Percentiles rank a stretch among this genome's conserved stretches.
phyloP scores from a whole-genome alignment of 2,329 filamentous ascomycete genomes.

The Dryadomyces quercus-mongolicae region DNA sequence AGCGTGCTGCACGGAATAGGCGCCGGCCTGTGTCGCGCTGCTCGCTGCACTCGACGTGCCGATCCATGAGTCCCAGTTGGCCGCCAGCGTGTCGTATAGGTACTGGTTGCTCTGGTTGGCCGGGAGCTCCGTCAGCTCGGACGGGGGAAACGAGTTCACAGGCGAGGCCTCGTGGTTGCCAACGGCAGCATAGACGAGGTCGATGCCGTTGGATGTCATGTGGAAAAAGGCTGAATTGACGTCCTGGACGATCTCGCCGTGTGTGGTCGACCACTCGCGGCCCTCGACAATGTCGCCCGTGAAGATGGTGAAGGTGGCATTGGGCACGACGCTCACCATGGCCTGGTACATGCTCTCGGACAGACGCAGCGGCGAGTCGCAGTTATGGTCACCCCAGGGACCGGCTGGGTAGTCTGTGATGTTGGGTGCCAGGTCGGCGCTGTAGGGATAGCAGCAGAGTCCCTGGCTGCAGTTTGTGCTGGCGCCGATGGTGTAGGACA shows the following conservation, averaged over 20 bases:
- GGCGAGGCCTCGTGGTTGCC: constrained; percentile 46
- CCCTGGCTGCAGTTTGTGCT: constrained; percentile 45
- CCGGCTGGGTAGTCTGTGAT: constrained; percentile 36
- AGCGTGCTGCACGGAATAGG: constrained; percentile 17
- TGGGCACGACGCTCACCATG: constrained; percentile 31
- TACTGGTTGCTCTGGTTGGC: constrained; percentile 24
- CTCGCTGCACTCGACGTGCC: constrained; percentile 19
- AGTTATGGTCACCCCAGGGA: constrained; percentile 38
- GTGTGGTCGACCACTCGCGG: constrained; percentile 32
- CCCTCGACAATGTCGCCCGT: constrained; percentile 47
- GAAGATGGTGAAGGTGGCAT: constrained; percentile 41
- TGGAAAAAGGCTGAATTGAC: constrained; percentile 33
- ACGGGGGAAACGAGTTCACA: constrained; percentile 28
- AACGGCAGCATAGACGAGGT: constrained; percentile 35
- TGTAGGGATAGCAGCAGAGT: constrained; percentile 40
- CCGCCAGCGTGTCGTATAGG: constrained; percentile 35
- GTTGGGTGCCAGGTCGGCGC: constrained; percentile 31
- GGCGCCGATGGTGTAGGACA: constrained; percentile 36
- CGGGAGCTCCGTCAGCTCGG: neutral
- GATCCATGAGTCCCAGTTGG: constrained; percentile 34
- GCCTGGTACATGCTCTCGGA: constrained; percentile 43
- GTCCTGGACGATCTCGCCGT: constrained; percentile 16
- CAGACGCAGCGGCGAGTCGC: constrained; percentile 36
- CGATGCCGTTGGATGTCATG: constrained; percentile 25
- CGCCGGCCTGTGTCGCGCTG: constrained; percentile 17